Evolutionary conservation across 2,329 filamentous ascomycete genomes (phyloP), one percentile per base, ranked within the genome.

Genomic region (Paracoccidioides brasiliensis): DNA sequence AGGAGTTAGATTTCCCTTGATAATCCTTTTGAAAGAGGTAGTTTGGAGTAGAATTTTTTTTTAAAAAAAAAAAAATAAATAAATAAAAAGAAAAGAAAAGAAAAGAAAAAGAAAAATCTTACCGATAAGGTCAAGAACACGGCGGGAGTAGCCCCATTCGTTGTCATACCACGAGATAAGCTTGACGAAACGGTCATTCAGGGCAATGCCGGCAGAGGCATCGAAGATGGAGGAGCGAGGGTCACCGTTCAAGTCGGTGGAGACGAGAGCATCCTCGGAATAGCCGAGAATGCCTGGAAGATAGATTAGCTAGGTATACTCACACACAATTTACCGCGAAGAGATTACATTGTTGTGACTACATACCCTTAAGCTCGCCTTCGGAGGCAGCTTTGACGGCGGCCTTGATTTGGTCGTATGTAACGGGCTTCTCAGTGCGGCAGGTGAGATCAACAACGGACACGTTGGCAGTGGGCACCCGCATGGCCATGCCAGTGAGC

Each of bases 111-210:
- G 8, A 12, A 12, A 6, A 53, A 44, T 66, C 70, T 69, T 69
- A 74, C 71, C 60, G 61, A 75, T 71, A 68, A 93, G 86, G 77
- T 93, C 87, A 66, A 90, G 78, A 69, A 90, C 87, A 83, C 87
- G 93, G 80, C 90, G 90, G 76, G 88, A 94, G 86, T 98, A 97
- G 71, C 90, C 93, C 90, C 90, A 96, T 84, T 97, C 91, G 82
- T 97, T 97, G 82, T 95, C 90, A 79, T 95, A 95, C 93, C 91
- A 97, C 69, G 85, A 85, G 74, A 96, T 86, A 61, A 98, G 83
- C 87, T 98, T 98, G 82, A 95, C 84, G 75, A 97, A 97, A 85
- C 96, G 90, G 70, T 90, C 77, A 84, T 97, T 98, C 68, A 98
- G 86, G 64, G 90, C 87, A 78, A 98, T 97, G 82, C 93, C 93